Evolutionary conservation across 164 flowering plant species (phyloP), one percentile per base, ranked within the genome.

Genomic region (Euptelea pleiosperma): DNA sequence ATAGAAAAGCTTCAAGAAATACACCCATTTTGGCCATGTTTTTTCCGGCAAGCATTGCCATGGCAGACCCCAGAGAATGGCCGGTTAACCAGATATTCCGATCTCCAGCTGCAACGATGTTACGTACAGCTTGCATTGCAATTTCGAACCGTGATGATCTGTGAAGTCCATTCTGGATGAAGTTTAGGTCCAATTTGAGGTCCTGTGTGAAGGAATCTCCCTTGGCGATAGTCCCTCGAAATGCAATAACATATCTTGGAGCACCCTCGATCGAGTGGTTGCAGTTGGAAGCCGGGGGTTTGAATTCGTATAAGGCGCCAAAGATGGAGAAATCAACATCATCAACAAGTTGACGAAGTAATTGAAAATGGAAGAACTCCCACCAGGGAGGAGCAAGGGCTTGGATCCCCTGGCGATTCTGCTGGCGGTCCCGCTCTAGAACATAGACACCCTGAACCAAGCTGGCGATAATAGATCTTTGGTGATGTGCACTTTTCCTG

Each of bases 381-480:
- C 86, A 91, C 97, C 97, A 91, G 10, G 77, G 85, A 42, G 86
- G 78, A 55, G 95, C 87, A 55, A 85, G 86, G 49, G 91, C 86
- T 64, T 79, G 44, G 8, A 62, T 9, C 14, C 72, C 86, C 22
- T 66, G 41, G 8, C 89, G 84, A 14, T 80, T 71, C 55, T 68
- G 74, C 55, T 86, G 93, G 35, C 93, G 83, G 65, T 91, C 96
- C 3, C 82, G 80, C 70, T 87, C 93, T 8, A 82, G 55, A 46
- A 81, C 65, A 59, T 86, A 91, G 26, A 81, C 87, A 40, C 89
- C 82, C 67, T 83, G 80, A 65, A 91, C 91, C 71, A 90, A 66
- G 62, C 83, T 29, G 21, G 97, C 92, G 37, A 92, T 82, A 36
- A 90, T 76, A 25, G 89, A 77, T 60, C 86, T 75, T 55, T 76